Percentiles rank a stretch among this genome's conserved stretches.
Conservation (phyloP, 225 moss, liverwort and hornwort genomes). For the Physcomitrellopsis africana region DNA sequence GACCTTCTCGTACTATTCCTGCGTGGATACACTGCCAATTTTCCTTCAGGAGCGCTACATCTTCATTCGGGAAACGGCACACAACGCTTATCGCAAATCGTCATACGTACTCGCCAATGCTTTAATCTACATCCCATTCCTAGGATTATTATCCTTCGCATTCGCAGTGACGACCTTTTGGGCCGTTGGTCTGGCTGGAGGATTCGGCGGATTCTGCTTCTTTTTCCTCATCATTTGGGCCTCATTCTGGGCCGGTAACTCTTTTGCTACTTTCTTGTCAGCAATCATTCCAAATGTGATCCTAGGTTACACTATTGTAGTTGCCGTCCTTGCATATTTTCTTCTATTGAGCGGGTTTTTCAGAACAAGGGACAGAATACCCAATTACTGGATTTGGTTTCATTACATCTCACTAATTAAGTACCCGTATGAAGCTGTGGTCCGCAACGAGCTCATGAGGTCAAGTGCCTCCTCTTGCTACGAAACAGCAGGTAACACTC, state of each 20-base stretch:
- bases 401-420: constrained; percentile 92
- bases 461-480: constrained; percentile 62
- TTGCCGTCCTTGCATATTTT: constrained; percentile 85
- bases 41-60: constrained; percentile 97
- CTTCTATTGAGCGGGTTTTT: constrained; percentile 90
- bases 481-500: constrained; percentile 55
- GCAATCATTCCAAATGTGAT: constrained; percentile 93
- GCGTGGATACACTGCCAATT: constrained; percentile 87
- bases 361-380: constrained; percentile 86
- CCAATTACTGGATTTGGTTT: constrained; percentile 94
- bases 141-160: constrained; percentile 78
- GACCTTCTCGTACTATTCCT: constrained; percentile 91
- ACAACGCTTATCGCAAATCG: constrained; percentile 94
- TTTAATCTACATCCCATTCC: constrained; percentile 83
- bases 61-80: constrained; percentile 91
- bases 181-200: constrained; percentile 91
- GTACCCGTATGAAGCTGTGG: constrained; percentile 71
- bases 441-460: constrained; percentile 86
- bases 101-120: constrained; percentile 90
- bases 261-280: constrained; percentile 84
- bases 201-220: constrained; percentile 76
- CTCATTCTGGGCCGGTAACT: constrained; percentile 92
- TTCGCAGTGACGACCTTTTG: constrained; percentile 84
- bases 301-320: constrained; percentile 85
- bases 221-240: constrained; percentile 95